Percentiles rank a stretch among this genome's conserved stretches.
Conservation (phyloP, 2,329 filamentous ascomycete genomes). For the Xylariaceae sp. region DNA sequence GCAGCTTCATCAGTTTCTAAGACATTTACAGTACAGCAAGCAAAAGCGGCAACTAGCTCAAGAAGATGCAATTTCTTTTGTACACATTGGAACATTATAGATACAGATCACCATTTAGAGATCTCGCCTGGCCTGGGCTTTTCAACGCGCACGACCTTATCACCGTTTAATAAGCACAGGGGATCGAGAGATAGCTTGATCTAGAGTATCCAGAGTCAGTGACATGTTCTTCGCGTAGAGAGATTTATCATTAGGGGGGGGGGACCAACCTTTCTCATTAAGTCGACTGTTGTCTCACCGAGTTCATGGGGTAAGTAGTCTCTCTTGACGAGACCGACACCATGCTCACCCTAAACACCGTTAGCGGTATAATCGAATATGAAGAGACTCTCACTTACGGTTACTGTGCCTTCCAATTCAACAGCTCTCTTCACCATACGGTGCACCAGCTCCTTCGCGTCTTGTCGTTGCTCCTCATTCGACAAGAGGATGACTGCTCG, state of each 20-base stretch:
- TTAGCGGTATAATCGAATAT: neutral
- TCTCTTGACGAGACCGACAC: conserved; percentile 77
- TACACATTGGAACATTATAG: too few relatives aligned
- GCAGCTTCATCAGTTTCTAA: too few relatives aligned
- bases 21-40: too few relatives aligned
- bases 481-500: conserved; percentile 50
- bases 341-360: conserved; percentile 64
- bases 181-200: conserved; percentile 80
- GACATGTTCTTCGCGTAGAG: too few relatives aligned
- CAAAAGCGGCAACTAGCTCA: too few relatives aligned
- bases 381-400: conserved; percentile 39
- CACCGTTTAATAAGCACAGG: conserved; percentile 63
- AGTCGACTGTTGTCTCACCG: conserved; percentile 68
- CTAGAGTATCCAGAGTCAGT: too few relatives aligned
- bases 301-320: conserved; percentile 79
- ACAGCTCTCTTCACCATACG: conserved; percentile 83
- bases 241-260: too few relatives aligned
- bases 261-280: conserved; percentile 69
- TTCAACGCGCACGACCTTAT: conserved; percentile 64
- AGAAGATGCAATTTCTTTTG: too few relatives aligned
- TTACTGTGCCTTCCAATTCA: conserved; percentile 80
- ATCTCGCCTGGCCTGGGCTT: conserved; percentile 47
- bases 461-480: conserved; percentile 62
- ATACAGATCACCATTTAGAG: conserved; percentile 37
- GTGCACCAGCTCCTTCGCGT: conserved; percentile 69